Evolutionary conservation across 2,329 filamentous ascomycete genomes (phyloP).

Genomic region (Alternaria ventricosa): DNA sequence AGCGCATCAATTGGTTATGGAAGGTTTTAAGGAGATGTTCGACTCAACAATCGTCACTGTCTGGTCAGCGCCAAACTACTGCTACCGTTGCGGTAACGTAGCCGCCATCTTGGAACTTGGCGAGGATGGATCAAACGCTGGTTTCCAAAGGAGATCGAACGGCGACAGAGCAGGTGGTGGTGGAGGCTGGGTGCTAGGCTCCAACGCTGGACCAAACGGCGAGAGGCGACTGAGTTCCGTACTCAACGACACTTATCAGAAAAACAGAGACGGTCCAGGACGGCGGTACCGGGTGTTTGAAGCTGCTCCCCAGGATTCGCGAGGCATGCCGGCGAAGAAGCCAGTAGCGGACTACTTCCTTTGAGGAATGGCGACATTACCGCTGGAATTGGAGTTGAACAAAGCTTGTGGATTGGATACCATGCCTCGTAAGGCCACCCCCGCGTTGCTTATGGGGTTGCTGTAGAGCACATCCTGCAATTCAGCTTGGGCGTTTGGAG

Average conservation of each 20-base stretch:
- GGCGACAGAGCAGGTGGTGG: slow-evolving; percentile 65
- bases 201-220: slow-evolving; percentile 43
- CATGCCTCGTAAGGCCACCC: neutral
- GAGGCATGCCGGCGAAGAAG: slow-evolving; percentile 99
- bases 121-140: slow-evolving; percentile 71
- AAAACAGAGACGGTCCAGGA: slow-evolving; percentile 71
- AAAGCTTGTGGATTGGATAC: neutral
- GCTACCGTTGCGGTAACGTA: slow-evolving; percentile 64
- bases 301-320: slow-evolving; percentile 91
- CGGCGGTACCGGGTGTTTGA: slow-evolving; percentile 94
- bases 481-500: slow-evolving; percentile 5
- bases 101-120: slow-evolving; percentile 92
- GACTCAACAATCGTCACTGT: slow-evolving; percentile 88
- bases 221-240: slow-evolving; percentile 45
- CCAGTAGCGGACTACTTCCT: slow-evolving; percentile 97
- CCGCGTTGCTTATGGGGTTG: neutral
- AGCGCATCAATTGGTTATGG: slow-evolving; percentile 98
- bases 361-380: slow-evolving; percentile 34
- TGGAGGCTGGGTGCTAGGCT: slow-evolving; percentile 45
- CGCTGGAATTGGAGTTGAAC: neutral
- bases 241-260: slow-evolving; percentile 51
- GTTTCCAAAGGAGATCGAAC: slow-evolving; percentile 63
- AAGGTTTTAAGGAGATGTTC: slow-evolving; percentile 99
- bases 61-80: slow-evolving; percentile 82
- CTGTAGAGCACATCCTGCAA: neutral